phyloP scores from a whole-genome alignment of 352 stramenopile species.

The Globisporangium paroecandrum region DNA sequence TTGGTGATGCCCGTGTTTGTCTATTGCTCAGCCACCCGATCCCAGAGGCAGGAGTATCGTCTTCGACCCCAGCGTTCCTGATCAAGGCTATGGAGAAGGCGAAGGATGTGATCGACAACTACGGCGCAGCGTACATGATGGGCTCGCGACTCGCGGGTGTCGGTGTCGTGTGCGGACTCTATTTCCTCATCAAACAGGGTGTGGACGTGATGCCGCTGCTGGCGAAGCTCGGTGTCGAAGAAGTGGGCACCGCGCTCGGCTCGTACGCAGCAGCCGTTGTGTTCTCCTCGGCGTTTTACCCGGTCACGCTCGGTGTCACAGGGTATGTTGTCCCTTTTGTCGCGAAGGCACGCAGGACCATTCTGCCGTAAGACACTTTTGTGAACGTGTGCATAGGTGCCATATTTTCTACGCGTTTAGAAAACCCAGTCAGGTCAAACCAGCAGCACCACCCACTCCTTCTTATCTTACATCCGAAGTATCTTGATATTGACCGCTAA shows the following conservation, averaged over 20 bases:
- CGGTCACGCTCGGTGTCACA: constrained; percentile 69
- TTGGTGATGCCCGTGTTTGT: background rate
- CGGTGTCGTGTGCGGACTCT: constrained; percentile 64
- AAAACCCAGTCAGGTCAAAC: too few species aligned
- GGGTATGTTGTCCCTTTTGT: constrained; percentile 73
- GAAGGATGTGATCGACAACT: constrained; percentile 79
- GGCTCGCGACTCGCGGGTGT: constrained; percentile 78
- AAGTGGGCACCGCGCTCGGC: constrained; percentile 65
- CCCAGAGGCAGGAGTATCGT: constrained; percentile 9
- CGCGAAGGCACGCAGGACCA: constrained; percentile 47
- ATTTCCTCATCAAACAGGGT: constrained; percentile 76
- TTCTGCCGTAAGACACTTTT: constrained; percentile 35
- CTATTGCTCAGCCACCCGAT: constrained; percentile 19
- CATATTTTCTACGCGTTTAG: too few species aligned
- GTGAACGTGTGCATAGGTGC: background rate
- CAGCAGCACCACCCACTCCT: too few species aligned
- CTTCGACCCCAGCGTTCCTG: constrained; percentile 36
- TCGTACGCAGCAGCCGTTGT: constrained; percentile 79
- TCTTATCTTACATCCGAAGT: too few species aligned
- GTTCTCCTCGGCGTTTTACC: constrained; percentile 76
- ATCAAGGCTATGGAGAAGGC: constrained; percentile 64
- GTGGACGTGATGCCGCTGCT: constrained; percentile 81
- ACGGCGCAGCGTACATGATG: constrained; percentile 88
- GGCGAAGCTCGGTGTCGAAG: constrained; percentile 62
- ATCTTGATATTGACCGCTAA: too few species aligned